Evolutionary conservation across 2,329 filamentous ascomycete genomes (phyloP), one percentile per base, ranked within the genome.

Genomic region (Botrytis galanthina): DNA sequence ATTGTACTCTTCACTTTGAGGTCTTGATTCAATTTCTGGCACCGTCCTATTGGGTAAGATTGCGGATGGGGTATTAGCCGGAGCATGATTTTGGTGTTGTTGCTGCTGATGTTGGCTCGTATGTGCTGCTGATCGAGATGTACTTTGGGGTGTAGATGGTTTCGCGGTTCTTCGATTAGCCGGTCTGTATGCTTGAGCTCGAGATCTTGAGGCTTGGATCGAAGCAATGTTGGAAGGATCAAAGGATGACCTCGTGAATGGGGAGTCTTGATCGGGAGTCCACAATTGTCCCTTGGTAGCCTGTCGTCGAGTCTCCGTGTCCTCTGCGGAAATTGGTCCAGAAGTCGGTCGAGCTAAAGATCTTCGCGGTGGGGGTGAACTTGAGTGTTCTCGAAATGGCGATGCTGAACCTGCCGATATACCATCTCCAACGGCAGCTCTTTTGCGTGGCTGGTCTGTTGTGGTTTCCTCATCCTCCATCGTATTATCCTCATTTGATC

Each of bases 1-100:
- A 10, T 84, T 84, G 77, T 90, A 88, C 2, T 37, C 59, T 9
- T 75, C 75, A 39, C 73, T 76, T 95, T 96, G 26, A 87, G 90
- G 78, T 98, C 46, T 70, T 54, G 62, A 42, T 22, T 64, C 51
- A 29, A 29, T 57, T n/a, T 44, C 44, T 16, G 60, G 37, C n/a
- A 12, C 7, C 10, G 37, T 29, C 37, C 60, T 73, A n/a, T 62
- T 75, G 48, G 35, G 59, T 35, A 73, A 29, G 35, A 61, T 59
- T 44, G 64, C 26, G 37, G 59, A 48, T 26, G 70, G 46, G 2
- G 46, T 26, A 42, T 48, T 42, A 2, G n/a, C 48, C 29, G 60
- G 71, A 51, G 20, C 32, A 60, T 62, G 59, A 51, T 72, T 37
- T 14, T 71, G 70, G 1, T 72, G 39, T 1, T 70, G 68, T 14